Conservation (phyloP, 208 protist species). For the Trypanosomatidae sp. region DNA sequence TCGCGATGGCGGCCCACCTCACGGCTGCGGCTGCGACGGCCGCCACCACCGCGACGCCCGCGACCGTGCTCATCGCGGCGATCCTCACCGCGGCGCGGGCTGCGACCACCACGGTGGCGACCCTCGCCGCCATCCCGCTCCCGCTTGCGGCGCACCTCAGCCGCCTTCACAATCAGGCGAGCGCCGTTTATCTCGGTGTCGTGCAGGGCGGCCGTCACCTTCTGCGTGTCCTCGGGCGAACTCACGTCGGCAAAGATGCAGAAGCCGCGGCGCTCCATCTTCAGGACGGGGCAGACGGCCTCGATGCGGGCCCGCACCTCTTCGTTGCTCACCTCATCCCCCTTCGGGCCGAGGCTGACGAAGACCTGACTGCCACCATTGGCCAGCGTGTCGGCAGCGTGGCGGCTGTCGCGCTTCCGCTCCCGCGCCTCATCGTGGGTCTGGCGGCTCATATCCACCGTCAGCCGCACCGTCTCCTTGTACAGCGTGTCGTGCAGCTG, state of each 20-base stretch:
- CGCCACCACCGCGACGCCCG: constrained; percentile 17
- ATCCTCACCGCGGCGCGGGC: not conserved
- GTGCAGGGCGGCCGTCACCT: constrained; percentile 44
- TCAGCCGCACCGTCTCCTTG: constrained; percentile 48
- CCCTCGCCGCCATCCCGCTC: constrained; percentile 16
- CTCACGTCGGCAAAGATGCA: constrained; percentile 62
- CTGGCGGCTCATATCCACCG: constrained; percentile 57
- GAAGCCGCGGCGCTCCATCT: constrained; percentile 52
- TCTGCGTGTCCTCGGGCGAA: constrained; percentile 29
- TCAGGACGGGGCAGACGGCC: constrained; percentile 36
- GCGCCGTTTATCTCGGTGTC: constrained; percentile 48
- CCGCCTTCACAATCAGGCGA: constrained; percentile 59
- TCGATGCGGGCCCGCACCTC: constrained; percentile 37
- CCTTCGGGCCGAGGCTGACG: constrained; percentile 57
- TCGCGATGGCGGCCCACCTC: constrained; percentile 19
- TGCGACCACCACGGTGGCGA: constrained; percentile 17
- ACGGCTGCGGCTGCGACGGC: constrained; percentile 26
- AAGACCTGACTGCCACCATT: constrained; percentile 36
- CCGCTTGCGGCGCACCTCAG: constrained; percentile 30
- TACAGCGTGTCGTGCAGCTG: constrained; percentile 41
- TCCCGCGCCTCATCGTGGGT: constrained; percentile 25
- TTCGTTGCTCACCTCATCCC: constrained; percentile 34
- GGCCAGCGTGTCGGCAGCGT: too few relatives aligned
- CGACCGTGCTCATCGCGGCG: not conserved
- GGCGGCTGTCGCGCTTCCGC: constrained; percentile 3